Conservation (phyloP, 169 alveolate genomes). For the Plasmodium sp. region DNA sequence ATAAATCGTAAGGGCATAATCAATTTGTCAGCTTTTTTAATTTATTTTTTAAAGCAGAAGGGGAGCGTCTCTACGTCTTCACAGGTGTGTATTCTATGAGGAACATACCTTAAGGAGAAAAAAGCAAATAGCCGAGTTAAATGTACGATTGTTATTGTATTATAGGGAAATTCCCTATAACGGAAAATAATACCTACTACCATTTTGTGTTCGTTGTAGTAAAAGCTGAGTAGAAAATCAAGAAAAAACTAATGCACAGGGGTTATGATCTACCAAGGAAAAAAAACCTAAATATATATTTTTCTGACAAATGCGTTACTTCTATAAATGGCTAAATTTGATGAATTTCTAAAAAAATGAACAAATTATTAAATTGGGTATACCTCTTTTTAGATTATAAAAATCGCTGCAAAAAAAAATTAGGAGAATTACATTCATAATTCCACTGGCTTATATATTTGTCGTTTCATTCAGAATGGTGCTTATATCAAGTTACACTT, state of each 20-base stretch:
- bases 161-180: neutral
- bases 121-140: no score
- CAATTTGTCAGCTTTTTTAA: neutral
- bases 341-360: neutral
- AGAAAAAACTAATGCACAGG: neutral
- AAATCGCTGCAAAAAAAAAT: neutral
- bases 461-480: neutral
- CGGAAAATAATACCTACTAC: neutral
- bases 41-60: neutral
- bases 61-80: neutral
- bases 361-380: neutral
- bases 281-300: neutral
- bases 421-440: neutral
- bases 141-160: neutral
- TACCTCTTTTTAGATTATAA: neutral
- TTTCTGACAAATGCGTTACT: neutral
- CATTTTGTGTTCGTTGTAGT: neutral
- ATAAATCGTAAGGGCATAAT: neutral
- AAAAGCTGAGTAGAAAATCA: neutral
- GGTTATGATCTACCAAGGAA: neutral
- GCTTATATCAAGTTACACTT: neutral
- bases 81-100: neutral
- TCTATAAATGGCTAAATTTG: neutral
- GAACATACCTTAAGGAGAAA: no score
- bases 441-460: neutral